Base-by-base conservation (phyloP, 179 eudicot species). In the Camellia oleifera region DNA sequence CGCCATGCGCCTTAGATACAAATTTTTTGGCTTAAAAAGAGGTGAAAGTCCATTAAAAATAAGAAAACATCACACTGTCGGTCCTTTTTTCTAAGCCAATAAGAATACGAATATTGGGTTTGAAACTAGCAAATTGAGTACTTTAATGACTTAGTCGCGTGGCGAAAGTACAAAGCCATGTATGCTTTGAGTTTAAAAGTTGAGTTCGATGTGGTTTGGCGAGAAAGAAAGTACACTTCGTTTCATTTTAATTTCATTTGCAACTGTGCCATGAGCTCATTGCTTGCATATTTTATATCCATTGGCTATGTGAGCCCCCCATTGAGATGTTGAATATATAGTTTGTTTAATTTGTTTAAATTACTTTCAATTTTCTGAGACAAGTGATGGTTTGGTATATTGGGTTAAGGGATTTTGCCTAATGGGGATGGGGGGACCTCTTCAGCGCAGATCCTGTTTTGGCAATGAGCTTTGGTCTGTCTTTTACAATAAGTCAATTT, bases 201-300 rank as follows among this genome's bases (percentile, higher is more conserved):
- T 73, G 4, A 32, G 32, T 64, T 52, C 17, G 15, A 40, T 46
- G 54, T 65, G 15, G 66, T 74, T 9, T 7, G 45, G 66, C 77
- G 50, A 63, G 48, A 62, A 80, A 75, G 61, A 4, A 58, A 57
- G 79, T 81, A 76, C 83, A 76, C 61, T 57, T 74, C 8, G 60
- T 32, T 75, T 56, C 69, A 23, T 68, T 82, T 68, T 63, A 15
- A 69, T 45, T 73, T 69, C 81, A 78, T 69, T 56, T 66, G 64
- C 73, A 14, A 32, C 74, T 64, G 68, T 72, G 62, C 78, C 26
- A 0, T 15, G 65, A 13, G 58, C 44, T 77, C 75, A 42, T 23
- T 57, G n/a, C 53, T 57, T 32, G 11, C 46, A 17, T 81, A 32
- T 32, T 32, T 32, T 32, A 32, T 32, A 32, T 32, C 40, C 40